Conservation (phyloP, 2,329 filamentous ascomycete genomes). For the Cladosporium sp. region DNA sequence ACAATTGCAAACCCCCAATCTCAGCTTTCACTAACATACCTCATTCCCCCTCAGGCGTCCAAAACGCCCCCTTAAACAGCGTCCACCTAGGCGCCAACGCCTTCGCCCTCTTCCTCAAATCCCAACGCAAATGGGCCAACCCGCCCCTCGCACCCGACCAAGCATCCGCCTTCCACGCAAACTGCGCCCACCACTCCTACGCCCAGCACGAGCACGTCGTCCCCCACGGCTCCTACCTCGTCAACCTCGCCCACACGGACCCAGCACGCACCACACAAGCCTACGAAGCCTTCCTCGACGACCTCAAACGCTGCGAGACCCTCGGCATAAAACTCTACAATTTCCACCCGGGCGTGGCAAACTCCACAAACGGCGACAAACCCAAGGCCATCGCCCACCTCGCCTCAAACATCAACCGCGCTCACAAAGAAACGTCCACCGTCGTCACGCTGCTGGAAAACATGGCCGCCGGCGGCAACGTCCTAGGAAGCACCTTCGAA, state of each 20-base stretch:
- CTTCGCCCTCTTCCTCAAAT: slow-evolving; percentile 93
- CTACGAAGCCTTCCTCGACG: slow-evolving; percentile 80
- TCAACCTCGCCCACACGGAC: slow-evolving; percentile 88
- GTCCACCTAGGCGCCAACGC: slow-evolving; percentile 65
- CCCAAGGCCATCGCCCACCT: slow-evolving; percentile 71
- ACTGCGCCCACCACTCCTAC: slow-evolving; percentile 66
- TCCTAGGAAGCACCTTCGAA: slow-evolving; percentile 78
- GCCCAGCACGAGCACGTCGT: slow-evolving; percentile 69
- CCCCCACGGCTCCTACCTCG: slow-evolving; percentile 92
- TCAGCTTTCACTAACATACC: neutral
- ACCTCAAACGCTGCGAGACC: slow-evolving; percentile 76
- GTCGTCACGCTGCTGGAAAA: slow-evolving; percentile 89
- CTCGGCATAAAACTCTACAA: slow-evolving; percentile 93
- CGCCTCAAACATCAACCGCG: slow-evolving; percentile 73
- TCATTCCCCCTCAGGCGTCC: slow-evolving; percentile 58
- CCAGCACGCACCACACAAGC: slow-evolving; percentile 75
- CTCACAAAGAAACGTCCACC: slow-evolving; percentile 64
- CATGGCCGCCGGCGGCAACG: slow-evolving; percentile 83
- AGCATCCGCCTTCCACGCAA: slow-evolving; percentile 62
- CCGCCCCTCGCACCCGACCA: slow-evolving; percentile 68
- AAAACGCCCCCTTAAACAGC: slow-evolving; percentile 66
- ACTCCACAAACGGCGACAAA: slow-evolving; percentile 54
- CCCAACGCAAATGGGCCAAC: slow-evolving; percentile 89
- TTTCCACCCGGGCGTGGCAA: slow-evolving; percentile 87
- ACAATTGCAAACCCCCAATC: neutral